A percentile compares a stretch with the other conserved stretches of the same genome.
phyloP scores from a whole-genome alignment of 306 rosid genomes.

The Pachyrhizus erosus region DNA sequence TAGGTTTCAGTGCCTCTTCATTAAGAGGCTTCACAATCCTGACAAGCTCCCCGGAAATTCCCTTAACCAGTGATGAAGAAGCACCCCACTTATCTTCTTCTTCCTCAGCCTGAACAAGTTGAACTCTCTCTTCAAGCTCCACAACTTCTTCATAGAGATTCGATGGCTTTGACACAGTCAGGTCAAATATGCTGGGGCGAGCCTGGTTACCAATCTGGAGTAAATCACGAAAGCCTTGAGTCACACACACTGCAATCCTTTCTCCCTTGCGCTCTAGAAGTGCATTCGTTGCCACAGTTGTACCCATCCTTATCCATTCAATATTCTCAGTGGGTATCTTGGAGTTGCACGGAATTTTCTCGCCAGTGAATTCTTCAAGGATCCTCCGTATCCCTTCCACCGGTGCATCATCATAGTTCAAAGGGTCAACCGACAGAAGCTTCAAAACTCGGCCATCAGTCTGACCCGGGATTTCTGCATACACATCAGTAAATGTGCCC shows the following conservation, averaged over 20 bases:
- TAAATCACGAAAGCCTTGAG: slow-evolving; percentile 83
- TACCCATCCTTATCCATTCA: slow-evolving; percentile 99
- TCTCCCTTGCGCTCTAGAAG: slow-evolving; percentile 92
- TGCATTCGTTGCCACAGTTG: slow-evolving; percentile 96
- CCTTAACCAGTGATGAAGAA: slow-evolving; percentile 58
- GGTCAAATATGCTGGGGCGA: slow-evolving; percentile 88
- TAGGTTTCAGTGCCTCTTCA: slow-evolving; percentile 66
- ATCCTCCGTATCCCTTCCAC: slow-evolving; percentile 89
- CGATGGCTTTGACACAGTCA: slow-evolving; percentile 82
- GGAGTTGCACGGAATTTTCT: slow-evolving; percentile 61
- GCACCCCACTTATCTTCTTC: slow-evolving; percentile 44
- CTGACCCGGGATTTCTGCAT: slow-evolving; percentile 83
- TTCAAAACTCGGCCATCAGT: slow-evolving; percentile 78
- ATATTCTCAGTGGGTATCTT: slow-evolving; percentile 86
- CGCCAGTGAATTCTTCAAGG: slow-evolving; percentile 67
- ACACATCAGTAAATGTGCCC: slow-evolving; percentile 93
- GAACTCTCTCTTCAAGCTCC: slow-evolving; percentile 89
- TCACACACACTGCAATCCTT: slow-evolving; percentile 90
- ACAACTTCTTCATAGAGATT: slow-evolving; percentile 87
- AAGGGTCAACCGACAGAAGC: slow-evolving; percentile 89
- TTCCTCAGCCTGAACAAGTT: slow-evolving; percentile 61
- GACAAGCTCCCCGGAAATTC: slow-evolving; percentile 89
- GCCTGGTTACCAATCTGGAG: slow-evolving; percentile 97
- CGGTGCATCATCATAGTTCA: slow-evolving; percentile 93
- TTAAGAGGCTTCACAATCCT: slow-evolving; percentile 76